These are phyloP conservation scores for Cladosporium sp. DNA, from an alignment of 2,329 filamentous ascomycete genomes.

Conservation along the genomic window DNA sequence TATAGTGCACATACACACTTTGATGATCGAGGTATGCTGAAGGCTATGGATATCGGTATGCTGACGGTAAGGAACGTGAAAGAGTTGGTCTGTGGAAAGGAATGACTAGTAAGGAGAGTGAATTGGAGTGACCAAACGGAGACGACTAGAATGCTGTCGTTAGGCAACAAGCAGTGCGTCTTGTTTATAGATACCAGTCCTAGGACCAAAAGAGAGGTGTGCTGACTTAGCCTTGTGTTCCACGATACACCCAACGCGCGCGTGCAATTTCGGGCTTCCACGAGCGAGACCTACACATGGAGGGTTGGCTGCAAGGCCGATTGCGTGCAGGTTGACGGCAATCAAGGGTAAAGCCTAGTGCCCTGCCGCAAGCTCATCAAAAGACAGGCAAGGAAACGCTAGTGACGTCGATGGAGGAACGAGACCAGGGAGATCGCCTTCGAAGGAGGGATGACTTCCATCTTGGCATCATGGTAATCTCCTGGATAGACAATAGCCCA, in stretches of 20 bases:
- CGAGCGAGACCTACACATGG: constrained; percentile 16
- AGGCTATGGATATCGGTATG: constrained; percentile 36
- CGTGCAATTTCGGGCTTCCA: constrained; percentile 33
- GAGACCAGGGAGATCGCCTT: constrained; percentile 1
- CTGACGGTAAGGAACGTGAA: constrained; percentile 42
- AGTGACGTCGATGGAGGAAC: constrained; percentile 13
- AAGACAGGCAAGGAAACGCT: constrained; percentile 16
- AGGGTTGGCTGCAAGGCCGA: constrained; percentile 18
- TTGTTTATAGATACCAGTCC: constrained; percentile 21
- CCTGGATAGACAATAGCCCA: constrained; percentile 17
- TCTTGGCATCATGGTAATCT: constrained; percentile 15
- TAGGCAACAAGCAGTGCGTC: constrained; percentile 21
- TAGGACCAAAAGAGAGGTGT: constrained; percentile 23
- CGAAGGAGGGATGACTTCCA: constrained; percentile 11
- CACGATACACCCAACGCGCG: constrained; percentile 28
- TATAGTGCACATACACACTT: no score
- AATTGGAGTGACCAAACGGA: constrained; percentile 15
- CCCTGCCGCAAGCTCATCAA: constrained; percentile 13
- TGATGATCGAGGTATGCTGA: constrained; percentile 9
- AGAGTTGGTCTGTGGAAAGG: constrained; percentile 43
- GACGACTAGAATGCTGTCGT: constrained; percentile 23
- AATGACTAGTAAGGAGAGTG: constrained; percentile 43
- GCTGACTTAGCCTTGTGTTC: constrained; percentile 37
- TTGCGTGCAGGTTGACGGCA: constrained; percentile 10
- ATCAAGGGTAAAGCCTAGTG: constrained; percentile 3